phyloP scores from a whole-genome alignment of 495 filamentous ascomycete genomes.

The Extremus antarcticus region DNA sequence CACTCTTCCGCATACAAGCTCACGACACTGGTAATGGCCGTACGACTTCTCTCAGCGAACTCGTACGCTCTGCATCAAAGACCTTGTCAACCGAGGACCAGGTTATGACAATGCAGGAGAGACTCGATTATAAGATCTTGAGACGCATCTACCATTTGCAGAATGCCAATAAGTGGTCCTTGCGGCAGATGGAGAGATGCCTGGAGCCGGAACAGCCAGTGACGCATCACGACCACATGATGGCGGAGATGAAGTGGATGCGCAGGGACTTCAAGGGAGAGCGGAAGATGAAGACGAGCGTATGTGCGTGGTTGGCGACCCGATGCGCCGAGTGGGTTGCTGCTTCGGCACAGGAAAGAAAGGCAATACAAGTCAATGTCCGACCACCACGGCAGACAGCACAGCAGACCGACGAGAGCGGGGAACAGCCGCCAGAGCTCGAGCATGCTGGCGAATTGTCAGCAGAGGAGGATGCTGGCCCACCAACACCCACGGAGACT shows the following conservation, averaged over 20 bases:
- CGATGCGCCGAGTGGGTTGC: conserved; percentile 73
- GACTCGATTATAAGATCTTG: conserved; percentile 71
- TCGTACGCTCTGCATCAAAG: conserved; percentile 67
- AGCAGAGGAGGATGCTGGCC: conserved; percentile 27
- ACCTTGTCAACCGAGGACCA: conserved; percentile 70
- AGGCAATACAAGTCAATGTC: conserved; percentile 54
- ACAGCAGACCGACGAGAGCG: neutral
- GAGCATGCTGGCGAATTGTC: conserved; percentile 23
- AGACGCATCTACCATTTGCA: conserved; percentile 81
- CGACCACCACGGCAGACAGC: conserved; percentile 1
- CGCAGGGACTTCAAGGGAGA: conserved; percentile 91
- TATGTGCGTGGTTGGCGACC: conserved; percentile 63
- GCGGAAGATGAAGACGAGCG: conserved; percentile 80
- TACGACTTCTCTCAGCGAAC: conserved; percentile 51
- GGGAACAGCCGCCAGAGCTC: conserved; percentile 23
- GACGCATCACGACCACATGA: conserved; percentile 72
- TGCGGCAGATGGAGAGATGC: conserved; percentile 71
- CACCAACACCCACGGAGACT: conserved; percentile 20
- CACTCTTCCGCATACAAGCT: conserved; percentile 62
- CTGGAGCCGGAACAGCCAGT: conserved; percentile 64
- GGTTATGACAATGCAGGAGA: conserved; percentile 63
- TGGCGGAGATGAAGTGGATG: conserved; percentile 95
- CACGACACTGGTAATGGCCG: conserved; percentile 41
- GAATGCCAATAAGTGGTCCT: conserved; percentile 76
- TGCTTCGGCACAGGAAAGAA: conserved; percentile 48